phyloP scores from a whole-genome alignment of 306 rosid species.

The Lathyrus oleraceus region DNA sequence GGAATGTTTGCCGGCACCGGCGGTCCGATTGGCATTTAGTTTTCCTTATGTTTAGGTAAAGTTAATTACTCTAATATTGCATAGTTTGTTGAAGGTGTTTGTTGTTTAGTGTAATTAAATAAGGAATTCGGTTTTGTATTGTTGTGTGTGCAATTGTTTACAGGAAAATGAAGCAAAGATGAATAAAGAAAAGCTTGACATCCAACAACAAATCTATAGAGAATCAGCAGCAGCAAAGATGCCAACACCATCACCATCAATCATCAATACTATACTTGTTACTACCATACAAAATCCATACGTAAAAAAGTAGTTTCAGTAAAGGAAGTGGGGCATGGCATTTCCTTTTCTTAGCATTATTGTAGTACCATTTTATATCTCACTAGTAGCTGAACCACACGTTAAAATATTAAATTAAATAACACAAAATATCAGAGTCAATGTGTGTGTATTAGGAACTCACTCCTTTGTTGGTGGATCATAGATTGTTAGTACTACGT shows the following conservation, averaged over 20 bases:
- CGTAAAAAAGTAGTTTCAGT: constrained; percentile 57
- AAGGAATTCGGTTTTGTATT: constrained; percentile 26
- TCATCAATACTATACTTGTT: constrained; percentile 66
- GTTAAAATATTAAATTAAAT: constrained; percentile 41
- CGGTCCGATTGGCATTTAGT: constrained; percentile 86
- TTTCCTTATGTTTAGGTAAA: constrained; percentile 42
- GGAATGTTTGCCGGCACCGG: constrained; percentile 85
- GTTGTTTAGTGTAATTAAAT: constrained; percentile 22
- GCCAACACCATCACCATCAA: constrained; percentile 32
- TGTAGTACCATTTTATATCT: constrained; percentile 66
- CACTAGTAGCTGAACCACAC: constrained; percentile 74
- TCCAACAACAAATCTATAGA: constrained; percentile 52
- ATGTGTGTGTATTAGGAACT: constrained; percentile 11
- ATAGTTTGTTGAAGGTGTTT: constrained; percentile 35
- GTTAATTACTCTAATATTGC: not conserved
- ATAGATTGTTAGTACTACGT: constrained; percentile 43
- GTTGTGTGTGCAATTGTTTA: constrained; percentile 10
- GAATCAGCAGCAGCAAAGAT: constrained; percentile 50
- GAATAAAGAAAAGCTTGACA: constrained; percentile 48
- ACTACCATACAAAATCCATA: constrained; percentile 88
- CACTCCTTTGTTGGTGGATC: not conserved
- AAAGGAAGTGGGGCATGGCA: constrained; percentile 68
- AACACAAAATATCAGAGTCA: constrained; percentile 32
- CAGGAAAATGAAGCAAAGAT: constrained; percentile 51
- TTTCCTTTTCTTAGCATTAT: constrained; percentile 44